Evolutionary conservation across 2,329 filamentous ascomycete species (phyloP), one percentile per base, ranked within the genome.

Genomic region (Balansia obtecta): DNA sequence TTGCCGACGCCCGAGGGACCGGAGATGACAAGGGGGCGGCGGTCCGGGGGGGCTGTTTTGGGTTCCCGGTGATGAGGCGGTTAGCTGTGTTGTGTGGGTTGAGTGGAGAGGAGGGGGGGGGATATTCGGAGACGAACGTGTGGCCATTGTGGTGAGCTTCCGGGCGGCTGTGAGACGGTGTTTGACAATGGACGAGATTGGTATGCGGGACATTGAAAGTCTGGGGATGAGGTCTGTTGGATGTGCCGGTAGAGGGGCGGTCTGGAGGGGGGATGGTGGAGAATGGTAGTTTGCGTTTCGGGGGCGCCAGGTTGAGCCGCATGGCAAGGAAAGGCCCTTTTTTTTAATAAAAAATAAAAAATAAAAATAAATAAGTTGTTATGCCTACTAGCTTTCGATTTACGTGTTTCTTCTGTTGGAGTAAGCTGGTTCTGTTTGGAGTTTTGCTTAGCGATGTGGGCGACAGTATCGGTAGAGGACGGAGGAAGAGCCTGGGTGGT

Each of bases 1-100:
- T 91, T 91, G 57, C 86, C 86, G 41, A 86, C 79, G 62, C 86
- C 86, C 2, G 80, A 85, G 52, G 86, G 86, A 48, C 86, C 86
- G 45, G 82, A 87, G 66, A 91, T 83, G 60, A 91, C 80, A 59
- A 90, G 73, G 16, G 85, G 85, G 16, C 79, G 76, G 56, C 66
- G 66, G 61, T 78, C 74, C 45, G 68, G 54, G n/a, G 73, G 70
- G 27, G 37, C 59, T 60, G 43, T 2, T 20, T 22, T 46, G 22
- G 11, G 13, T 13, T 22, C n/a, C 5, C 30, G 16, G 12, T 30
- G 12, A 13, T 41, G 2, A 30, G 27, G 13, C 27, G 27, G 16
- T 11, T 20, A 39, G 39, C 13, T 13, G 20, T 38, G 37, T 1
- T 37, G n/a, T 22, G 15, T 16, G n/a, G 7, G n/a, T 38, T 38